These are phyloP conservation scores for Anacardium occidentale DNA, from an alignment of 345 rosid species.

Conservation along the genomic window DNA sequence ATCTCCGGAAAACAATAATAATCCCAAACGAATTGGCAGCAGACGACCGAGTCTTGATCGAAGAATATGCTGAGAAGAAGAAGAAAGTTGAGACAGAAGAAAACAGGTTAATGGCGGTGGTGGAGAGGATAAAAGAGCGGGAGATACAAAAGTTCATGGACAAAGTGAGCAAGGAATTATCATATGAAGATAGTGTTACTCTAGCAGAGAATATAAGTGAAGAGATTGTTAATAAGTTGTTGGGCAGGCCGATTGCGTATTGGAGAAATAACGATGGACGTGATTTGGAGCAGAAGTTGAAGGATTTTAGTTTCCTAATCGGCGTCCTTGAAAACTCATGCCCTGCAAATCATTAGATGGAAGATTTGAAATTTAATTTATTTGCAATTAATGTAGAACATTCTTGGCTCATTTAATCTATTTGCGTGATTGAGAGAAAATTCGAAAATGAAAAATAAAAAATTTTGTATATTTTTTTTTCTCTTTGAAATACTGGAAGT, in stretches of 20 bases:
- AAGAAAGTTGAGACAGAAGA: neutral
- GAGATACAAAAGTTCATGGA: conserved; percentile 16
- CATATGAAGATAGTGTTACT: neutral
- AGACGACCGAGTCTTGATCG: conserved; percentile 4
- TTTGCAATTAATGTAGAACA: too few species aligned
- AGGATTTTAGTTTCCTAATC: neutral
- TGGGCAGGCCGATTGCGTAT: conserved; percentile 22
- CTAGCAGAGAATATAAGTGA: conserved; percentile 19
- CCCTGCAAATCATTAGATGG: too few species aligned
- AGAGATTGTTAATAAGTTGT: conserved; percentile 13
- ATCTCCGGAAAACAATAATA: neutral
- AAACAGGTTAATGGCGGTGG: conserved; percentile 13
- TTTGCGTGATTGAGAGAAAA: too few species aligned
- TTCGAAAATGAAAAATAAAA: too few species aligned
- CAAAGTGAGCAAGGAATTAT: neutral
- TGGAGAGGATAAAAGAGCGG: conserved; percentile 14
- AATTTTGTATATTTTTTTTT: too few species aligned
- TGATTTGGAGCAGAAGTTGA: conserved; percentile 14
- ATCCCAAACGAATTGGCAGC: neutral
- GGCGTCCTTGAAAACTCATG: too few species aligned
- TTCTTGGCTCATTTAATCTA: too few species aligned
- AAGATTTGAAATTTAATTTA: too few species aligned
- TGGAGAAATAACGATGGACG: conserved; percentile 1
- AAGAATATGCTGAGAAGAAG: neutral
- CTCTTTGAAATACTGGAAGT: too few species aligned